A percentile compares a stretch with the other conserved stretches of the same genome.
These are phyloP conservation scores for Tetrastigma voinierianum DNA, from an alignment of 164 flowering plant species.

Conservation along the genomic window DNA sequence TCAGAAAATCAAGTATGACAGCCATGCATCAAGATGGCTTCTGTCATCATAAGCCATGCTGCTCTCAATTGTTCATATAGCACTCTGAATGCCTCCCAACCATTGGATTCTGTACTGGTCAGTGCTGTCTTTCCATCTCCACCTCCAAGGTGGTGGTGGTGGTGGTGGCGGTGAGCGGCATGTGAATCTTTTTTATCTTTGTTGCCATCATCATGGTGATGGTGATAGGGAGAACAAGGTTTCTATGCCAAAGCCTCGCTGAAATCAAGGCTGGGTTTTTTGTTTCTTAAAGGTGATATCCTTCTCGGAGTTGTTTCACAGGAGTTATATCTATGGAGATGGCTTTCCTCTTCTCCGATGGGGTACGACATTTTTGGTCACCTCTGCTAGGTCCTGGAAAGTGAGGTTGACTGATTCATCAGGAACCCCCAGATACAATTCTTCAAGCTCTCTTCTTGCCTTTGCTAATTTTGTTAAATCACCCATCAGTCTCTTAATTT, in stretches of 20 bases:
- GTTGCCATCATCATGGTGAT: neutral
- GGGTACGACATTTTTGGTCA: conserved; percentile 11
- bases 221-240: neutral
- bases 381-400: conserved; percentile 49
- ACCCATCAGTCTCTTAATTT: conserved; percentile 17
- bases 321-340: conserved; percentile 15
- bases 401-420: conserved; percentile 78
- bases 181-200: neutral
- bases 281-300: conserved; percentile 14
- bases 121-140: too few relatives aligned
- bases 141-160: neutral
- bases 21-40: conserved; percentile 23
- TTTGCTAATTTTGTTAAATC: conserved; percentile 27
- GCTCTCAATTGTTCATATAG: conserved; percentile 23
- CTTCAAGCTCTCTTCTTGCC: conserved; percentile 66
- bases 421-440: conserved; percentile 60
- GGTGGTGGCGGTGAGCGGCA: too few relatives aligned
- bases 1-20: conserved; percentile 4
- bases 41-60: conserved; percentile 32
- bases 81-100: neutral
- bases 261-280: conserved; percentile 55
- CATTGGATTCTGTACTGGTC: too few relatives aligned
- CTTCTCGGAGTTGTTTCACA: too few relatives aligned
- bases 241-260: conserved; percentile 19
- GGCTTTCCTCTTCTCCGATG: conserved; percentile 14